phyloP scores from a whole-genome alignment of 306 rosid species.

The Quercus aquifolioides region DNA sequence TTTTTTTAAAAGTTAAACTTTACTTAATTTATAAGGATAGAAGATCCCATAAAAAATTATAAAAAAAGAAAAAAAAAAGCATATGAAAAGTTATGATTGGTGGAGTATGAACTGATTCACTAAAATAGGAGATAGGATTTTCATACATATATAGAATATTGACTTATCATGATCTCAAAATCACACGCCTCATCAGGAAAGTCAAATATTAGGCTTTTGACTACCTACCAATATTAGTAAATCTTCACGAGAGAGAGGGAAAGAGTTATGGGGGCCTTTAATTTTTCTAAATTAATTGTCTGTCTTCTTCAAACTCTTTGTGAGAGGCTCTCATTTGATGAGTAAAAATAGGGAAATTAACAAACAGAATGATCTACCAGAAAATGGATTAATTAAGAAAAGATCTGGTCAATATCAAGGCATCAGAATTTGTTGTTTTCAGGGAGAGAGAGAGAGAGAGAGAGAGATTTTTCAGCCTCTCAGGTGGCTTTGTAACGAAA shows the following conservation, averaged over 20 bases:
- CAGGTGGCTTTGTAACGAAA: neutral
- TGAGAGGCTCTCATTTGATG: constrained; percentile 9
- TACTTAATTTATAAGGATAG: too few species aligned
- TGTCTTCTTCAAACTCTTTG: constrained; percentile 1
- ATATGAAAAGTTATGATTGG: too few species aligned
- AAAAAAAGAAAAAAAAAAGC: too few species aligned
- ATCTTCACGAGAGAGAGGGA: neutral
- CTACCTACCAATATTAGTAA: neutral
- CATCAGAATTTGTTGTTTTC: neutral
- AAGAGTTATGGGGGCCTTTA: neutral
- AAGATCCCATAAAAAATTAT: too few species aligned
- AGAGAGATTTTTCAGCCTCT: neutral
- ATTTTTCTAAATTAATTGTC: neutral
- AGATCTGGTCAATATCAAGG: neutral
- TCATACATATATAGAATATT: too few species aligned
- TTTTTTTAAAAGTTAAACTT: too few species aligned
- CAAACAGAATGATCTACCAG: neutral
- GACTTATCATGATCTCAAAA: too few species aligned
- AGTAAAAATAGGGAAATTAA: constrained; percentile 12
- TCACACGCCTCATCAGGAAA: neutral
- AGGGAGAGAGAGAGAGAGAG: neutral
- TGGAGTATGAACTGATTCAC: too few species aligned
- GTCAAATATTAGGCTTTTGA: neutral
- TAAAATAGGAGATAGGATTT: too few species aligned
- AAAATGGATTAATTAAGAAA: neutral